Base-by-base conservation (phyloP, 2,329 filamentous ascomycete species). In the Aspergillus amoenus region DNA sequence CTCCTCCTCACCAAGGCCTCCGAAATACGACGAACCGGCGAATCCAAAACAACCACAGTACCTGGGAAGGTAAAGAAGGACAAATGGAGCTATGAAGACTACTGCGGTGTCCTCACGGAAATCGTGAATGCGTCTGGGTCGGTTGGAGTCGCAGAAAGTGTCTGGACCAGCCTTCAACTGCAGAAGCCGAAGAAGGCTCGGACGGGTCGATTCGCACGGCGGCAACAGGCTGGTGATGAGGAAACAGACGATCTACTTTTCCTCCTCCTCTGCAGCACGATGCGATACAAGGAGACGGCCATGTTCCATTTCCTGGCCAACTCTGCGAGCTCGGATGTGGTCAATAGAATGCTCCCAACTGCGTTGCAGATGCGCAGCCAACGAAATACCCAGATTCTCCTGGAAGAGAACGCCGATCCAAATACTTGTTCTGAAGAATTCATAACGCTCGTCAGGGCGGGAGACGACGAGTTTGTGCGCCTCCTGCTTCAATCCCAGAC, bases 151-250 rank as follows among this genome's bases (percentile, higher is more conserved):
- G 49, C 49, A 5, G 55, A 57, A 42, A 57, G 55, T n/a, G 50
- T 57, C 13, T 53, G 49, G 49, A 52, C n/a, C 11, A 57, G 39
- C 39, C 43, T 57, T 22, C 49, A 49, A 27, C 37, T 48, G 11
- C 55, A 57, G 37, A 57, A 57, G 27, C 55, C 55, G 13, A 57
- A 53, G 44, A 57, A 53, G 32, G 49, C 49, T n/a, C 37, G 55
- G 24, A 47, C 55, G 2, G 49, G 55, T 18, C 49, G 39, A 43
- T 57, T 57, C n/a, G 32, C 55, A 5, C 21, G 55, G 18, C 49
- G 55, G 6, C 49, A 57, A 8, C 55, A 53, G 30, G 55, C 55
- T 9, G 43, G 49, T 1, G 27, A 39, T 22, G 55, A 57, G 6
- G 55, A 57, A 18, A 53, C 44, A 1, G 55, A 57, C 18, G 49